Evolutionary conservation across 805 yeast genomes (phyloP).

Genomic region (Teunomyces funiuensis): DNA sequence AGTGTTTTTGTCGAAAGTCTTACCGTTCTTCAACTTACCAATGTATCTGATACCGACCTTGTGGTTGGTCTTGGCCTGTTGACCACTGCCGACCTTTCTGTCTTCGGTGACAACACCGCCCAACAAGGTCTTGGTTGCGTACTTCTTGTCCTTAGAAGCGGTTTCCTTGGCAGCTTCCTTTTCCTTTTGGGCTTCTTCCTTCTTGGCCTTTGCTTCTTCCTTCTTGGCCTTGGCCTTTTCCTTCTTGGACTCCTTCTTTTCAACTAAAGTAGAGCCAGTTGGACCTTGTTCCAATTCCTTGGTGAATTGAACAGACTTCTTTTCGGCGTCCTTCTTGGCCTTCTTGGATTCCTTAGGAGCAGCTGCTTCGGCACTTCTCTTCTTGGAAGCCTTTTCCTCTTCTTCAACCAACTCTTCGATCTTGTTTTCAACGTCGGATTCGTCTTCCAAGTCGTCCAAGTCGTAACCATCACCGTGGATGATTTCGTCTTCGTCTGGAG

Average conservation of each 20-base stretch:
- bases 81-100: conserved; percentile 85
- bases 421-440: conserved; percentile 68
- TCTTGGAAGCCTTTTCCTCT: conserved; percentile 45
- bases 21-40: conserved; percentile 96
- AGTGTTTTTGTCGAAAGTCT: conserved; percentile 95
- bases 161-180: conserved; percentile 17
- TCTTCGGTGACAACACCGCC: conserved; percentile 96
- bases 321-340: conserved; percentile 42
- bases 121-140: conserved; percentile 74
- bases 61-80: conserved; percentile 82
- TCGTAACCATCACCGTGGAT: conserved; percentile 53
- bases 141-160: conserved; percentile 43
- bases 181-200: conserved; percentile 26
- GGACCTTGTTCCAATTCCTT: conserved; percentile 95
- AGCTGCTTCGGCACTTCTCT: conserved; percentile 35
- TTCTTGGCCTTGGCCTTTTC: conserved; percentile 19
- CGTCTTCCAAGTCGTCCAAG: conserved; percentile 64
- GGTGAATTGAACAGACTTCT: conserved; percentile 79
- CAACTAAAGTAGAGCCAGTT: conserved; percentile 48
- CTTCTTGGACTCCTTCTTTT: conserved; percentile 20
- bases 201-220: conserved; percentile 21
- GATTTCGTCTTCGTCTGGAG: conserved; percentile 76
- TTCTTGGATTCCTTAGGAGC: conserved; percentile 29
- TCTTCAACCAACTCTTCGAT: conserved; percentile 73
- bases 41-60: conserved; percentile 96